Evolutionary conservation across 257 asterid species (phyloP), one percentile per base, ranked within the genome.

Genomic region (Hygrophila difformis): DNA sequence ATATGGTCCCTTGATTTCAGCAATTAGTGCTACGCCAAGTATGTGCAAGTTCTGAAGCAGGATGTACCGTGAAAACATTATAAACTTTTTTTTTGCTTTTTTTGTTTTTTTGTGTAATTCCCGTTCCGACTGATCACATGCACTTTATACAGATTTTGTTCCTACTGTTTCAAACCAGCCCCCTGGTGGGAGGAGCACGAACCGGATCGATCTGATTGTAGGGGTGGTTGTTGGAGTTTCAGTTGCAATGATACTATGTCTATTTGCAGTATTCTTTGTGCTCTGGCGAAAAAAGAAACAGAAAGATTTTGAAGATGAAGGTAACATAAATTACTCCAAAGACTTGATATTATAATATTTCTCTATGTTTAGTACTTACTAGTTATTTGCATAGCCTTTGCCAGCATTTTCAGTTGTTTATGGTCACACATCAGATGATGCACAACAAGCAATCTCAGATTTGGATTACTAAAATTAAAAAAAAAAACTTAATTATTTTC

Each of bases 1-100:
- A 12, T 84, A 78, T 56, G 95, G 95, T 38, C 95, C 95, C 51
- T 65, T 67, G 4, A 68, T 84, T 47, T 76, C 89, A 14, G 95
- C 93, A 4, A 67, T 84, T 40, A 78, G 91, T 34, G 91, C 73
- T 14, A 76, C 72, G 41, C 77, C 91, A 59, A 76, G 93, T 76
- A 71, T 16, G 43, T 63, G 17, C 26, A 40, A 37, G 29, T 16
- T 47, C 17, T 15, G 17, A 44, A 12, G 4, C 5, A 40, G 19
- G 34, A 12, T 12, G 18, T 23, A 19, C 8, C 36, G 35, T 18
- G 12, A 22, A 7, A 33, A 41, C 13, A 17, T 36, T 49, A 8
- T 7, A 5, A 3, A 6, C 44, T 37, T n/a, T n/a, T n/a, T n/a
- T n/a, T n/a, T n/a, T n/a, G n/a, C n/a, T n/a, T n/a, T n/a, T n/a